Percentiles rank a stretch among this genome's conserved stretches.
Evolutionary conservation across 495 filamentous ascomycete genomes (phyloP).

Genomic region (Penicillium maclennaniae): DNA sequence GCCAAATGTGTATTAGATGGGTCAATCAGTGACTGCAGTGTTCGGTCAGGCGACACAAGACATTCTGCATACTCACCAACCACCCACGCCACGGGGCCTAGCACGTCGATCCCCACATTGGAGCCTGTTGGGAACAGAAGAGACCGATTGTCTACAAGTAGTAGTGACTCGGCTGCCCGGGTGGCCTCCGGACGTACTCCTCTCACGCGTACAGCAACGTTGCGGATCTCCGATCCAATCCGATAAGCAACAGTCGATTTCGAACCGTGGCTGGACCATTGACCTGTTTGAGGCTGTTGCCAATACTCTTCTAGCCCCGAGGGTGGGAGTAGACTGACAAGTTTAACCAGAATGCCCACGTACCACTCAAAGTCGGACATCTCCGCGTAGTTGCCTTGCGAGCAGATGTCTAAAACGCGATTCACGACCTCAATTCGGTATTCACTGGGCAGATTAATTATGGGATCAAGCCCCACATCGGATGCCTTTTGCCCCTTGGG

Average conservation of each 20-base stretch:
- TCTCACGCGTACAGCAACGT: conserved; percentile 86
- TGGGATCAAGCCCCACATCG: conserved; percentile 15
- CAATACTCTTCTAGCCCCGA: conserved; percentile 17
- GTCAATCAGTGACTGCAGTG: conserved; percentile 70
- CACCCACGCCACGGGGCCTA: conserved; percentile 76
- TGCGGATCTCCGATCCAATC: conserved; percentile 82
- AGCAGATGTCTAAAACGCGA: conserved; percentile 84
- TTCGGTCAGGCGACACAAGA: conserved; percentile 60
- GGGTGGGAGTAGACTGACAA: conserved; percentile 64
- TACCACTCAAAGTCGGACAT: conserved; percentile 96
- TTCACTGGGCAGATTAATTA: conserved; percentile 62
- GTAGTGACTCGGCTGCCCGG: conserved; percentile 71
- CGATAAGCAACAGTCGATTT: conserved; percentile 51
- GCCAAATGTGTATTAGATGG: conserved; percentile 55
- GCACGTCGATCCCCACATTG: conserved; percentile 53
- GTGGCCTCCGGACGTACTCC: conserved; percentile 73
- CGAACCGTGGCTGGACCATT: conserved; percentile 5
- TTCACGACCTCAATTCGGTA: conserved; percentile 76
- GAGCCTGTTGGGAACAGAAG: conserved; percentile 43
- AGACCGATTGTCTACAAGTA: conserved; percentile 51
- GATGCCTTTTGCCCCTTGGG: background rate
- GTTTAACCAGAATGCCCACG: conserved; percentile 74
- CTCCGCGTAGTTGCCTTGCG: conserved; percentile 80
- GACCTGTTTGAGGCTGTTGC: conserved; percentile 17
- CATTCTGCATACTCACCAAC: conserved; percentile 77